Evolutionary conservation across 148 eudicot genomes (phyloP).

Genomic region (Fallopia convolvulus): DNA sequence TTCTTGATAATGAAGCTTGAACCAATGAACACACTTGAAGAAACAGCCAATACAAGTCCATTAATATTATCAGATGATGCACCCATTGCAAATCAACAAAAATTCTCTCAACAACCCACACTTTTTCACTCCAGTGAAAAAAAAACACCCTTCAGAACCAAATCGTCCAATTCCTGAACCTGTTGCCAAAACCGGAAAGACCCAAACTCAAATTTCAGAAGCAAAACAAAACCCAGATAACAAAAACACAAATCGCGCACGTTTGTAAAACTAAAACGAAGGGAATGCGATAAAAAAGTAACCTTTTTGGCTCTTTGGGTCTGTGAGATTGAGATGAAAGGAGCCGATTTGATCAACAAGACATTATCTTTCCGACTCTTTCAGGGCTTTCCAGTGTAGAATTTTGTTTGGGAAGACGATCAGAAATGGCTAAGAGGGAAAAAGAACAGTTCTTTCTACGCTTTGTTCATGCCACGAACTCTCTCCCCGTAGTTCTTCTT

Average conservation of each 20-base stretch:
- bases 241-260: neutral
- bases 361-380: neutral
- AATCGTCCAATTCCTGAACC: constrained; percentile 1
- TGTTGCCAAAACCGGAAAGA: neutral
- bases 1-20: constrained; percentile 92
- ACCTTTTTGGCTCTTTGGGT: neutral
- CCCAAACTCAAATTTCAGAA: neutral
- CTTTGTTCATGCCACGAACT: neutral
- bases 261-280: neutral
- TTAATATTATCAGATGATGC: constrained; percentile 49
- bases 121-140: neutral
- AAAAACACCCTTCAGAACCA: constrained; percentile 7
- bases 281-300: neutral
- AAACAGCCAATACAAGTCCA: constrained; percentile 70
- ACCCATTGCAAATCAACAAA: constrained; percentile 26
- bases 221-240: constrained; percentile 9
- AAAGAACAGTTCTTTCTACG: neutral
- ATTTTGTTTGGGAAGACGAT: neutral
- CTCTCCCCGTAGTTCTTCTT: neutral
- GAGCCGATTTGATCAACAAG: constrained; percentile 2
- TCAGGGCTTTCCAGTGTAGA: neutral
- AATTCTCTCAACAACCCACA: neutral
- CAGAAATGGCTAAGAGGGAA: neutral
- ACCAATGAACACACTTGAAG: constrained; percentile 85
- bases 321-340: constrained; percentile 6